Evolutionary conservation across 2,329 filamentous ascomycete species (phyloP), one percentile per base, ranked within the genome.

Genomic region (Helotiales sp.): DNA sequence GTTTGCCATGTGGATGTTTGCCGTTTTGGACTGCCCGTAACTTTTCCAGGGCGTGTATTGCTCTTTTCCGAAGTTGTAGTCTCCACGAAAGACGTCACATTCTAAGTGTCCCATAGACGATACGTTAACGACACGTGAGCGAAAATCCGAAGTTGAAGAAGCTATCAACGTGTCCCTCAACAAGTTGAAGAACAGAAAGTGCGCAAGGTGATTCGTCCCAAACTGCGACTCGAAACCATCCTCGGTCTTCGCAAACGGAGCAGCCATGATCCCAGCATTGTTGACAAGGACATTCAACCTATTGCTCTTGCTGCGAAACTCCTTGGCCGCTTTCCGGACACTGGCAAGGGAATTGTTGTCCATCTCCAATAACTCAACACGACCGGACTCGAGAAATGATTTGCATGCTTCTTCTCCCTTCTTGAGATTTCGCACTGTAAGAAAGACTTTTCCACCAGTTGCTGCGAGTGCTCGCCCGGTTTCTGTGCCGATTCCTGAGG

Each of bases 161-260:
- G 77, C 71, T 0, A 86, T 73, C 20, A 87, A 73, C 0, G 78
- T 72, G 0, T 79, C 74, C 28, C 82, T 82, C 17, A 87, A 76
- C 2, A 86, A 79, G 22, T 83, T 75, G 72, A 86, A 84, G 22
- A 87, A 79, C 1, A 86, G 79, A 76, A 87, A 87, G 69, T 86
- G 83, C 22, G 77, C 80, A 2, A 88, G 77, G 71, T 87, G 82
- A 73, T 86, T 86, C 8, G 79, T 82, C 58, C 80, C 84, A 66
- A 87, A 82, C 66, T 87, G 84, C 0, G 74, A 73, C 70, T 87
- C 85, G 72, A 82, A 82, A 28, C 82, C 83, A 70, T 85, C 83
- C n/a, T 70, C 71, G 1, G 81, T 71, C 65, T 50, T 79, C 70
- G 26, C 79, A 52, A 69, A 63, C 15, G 70, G 70, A 2, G 63